Base-by-base conservation (phyloP, 2,329 filamentous ascomycete genomes). In the Cryoendolithus antarcticus region DNA sequence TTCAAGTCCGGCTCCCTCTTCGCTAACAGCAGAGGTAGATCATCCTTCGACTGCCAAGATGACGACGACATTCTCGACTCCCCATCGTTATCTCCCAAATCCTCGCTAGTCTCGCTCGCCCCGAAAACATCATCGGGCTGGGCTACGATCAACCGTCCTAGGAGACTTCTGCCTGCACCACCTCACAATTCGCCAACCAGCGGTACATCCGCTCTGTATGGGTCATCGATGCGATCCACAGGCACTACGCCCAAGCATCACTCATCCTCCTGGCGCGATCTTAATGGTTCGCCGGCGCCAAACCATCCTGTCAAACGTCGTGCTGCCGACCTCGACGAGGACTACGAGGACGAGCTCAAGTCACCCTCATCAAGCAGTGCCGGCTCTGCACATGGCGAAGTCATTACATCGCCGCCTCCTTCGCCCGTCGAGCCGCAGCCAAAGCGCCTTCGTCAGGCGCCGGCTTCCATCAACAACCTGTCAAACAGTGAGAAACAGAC, bases 1-100 rank as follows among this genome's bases (percentile, higher is more conserved):
- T 53, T 56, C 43, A 51, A 46, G 33, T 35, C 39, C 0, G 47
- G 47, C 36, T 56, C 52, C 6, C 51, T 48, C 3, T 56, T 56
- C 40, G 42, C 37, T 3, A 41, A 45, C 4, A 51, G 7, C 19
- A 27, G 10, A 10, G 34, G 35, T 12, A 32, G 42, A 7, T 36
- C 42, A 8, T 35, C 29, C 27, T 32, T 34, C 39, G 48, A 47
- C 34, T 42, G 35, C 1, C 40, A 48, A 38, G 34, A 32, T n/a
- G 19, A 43, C 10, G 27, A 39, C 6, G 37, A 35, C 4, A 28
- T 39, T 24, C 9, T 32, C 12, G 47, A 50, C 8, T 52, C 49
- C 5, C 51, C 50, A 6, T 41, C 39, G 10, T 39, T 58, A 4
- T 59, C 56, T 11, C 55, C 56, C n/a, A 57, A 56, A 42, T 50